phyloP scores from a whole-genome alignment of 169 alveolate species.

The Plasmodium knowlesi region DNA sequence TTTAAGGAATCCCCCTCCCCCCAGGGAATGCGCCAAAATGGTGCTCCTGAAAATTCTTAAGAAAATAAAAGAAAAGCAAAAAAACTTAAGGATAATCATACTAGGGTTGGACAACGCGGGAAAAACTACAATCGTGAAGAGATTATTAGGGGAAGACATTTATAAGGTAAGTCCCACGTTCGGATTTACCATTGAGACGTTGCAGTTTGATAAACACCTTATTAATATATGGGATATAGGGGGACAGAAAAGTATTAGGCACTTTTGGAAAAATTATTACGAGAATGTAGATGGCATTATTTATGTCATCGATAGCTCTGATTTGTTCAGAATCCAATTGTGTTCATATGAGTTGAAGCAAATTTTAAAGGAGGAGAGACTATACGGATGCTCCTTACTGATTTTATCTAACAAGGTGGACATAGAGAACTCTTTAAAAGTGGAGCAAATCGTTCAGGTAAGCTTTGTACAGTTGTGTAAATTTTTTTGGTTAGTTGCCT shows the following conservation, averaged over 20 bases:
- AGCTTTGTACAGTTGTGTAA: neutral
- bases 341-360: slow-evolving; percentile 95
- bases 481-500: neutral
- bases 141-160: slow-evolving; percentile 94
- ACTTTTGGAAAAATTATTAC: slow-evolving; percentile 99
- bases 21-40: slow-evolving; percentile 80
- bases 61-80: slow-evolving; percentile 93
- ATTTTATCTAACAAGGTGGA: slow-evolving; percentile 51
- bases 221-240: slow-evolving; percentile 99
- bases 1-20: neutral
- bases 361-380: slow-evolving; percentile 94
- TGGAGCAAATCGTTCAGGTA: slow-evolving; percentile 76
- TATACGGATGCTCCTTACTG: slow-evolving; percentile 88
- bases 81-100: slow-evolving; percentile 94
- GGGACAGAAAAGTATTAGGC: slow-evolving; percentile 98
- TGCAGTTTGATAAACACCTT: slow-evolving; percentile 85
- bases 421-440: slow-evolving; percentile 57
- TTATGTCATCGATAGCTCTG: slow-evolving; percentile 98
- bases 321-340: slow-evolving; percentile 94
- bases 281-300: slow-evolving; percentile 99
- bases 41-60: slow-evolving; percentile 93
- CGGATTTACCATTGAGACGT: slow-evolving; percentile 95
- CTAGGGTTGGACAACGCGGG: slow-evolving; percentile 98
- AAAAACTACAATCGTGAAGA: slow-evolving; percentile 95
- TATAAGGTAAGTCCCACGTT: slow-evolving; percentile 94